These are phyloP conservation scores for Kwoniella dendrophila DNA, from an alignment of 768 basidiomycete genomes.

Conservation along the genomic window DNA sequence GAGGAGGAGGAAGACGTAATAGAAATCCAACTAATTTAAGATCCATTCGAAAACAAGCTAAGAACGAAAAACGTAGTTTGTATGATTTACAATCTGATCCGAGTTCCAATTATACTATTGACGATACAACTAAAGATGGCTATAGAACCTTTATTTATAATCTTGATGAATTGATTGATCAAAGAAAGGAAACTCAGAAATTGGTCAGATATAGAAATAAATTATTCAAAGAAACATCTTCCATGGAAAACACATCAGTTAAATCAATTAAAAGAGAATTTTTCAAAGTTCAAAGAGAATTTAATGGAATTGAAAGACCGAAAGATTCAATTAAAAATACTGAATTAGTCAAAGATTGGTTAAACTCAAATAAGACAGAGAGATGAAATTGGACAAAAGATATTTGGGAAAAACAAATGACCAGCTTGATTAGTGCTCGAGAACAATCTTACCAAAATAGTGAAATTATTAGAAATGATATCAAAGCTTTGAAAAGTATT, in stretches of 20 bases:
- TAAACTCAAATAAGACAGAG: neutral
- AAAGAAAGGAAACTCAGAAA: neutral
- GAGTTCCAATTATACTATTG: too few relatives aligned
- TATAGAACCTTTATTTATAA: neutral
- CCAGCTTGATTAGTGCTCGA: neutral
- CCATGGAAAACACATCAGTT: neutral
- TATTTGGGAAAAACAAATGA: neutral
- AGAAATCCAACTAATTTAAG: too few relatives aligned
- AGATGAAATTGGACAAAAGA: neutral
- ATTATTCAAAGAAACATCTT: neutral
- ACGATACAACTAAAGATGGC: neutral
- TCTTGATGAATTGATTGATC: neutral
- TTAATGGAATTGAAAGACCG: neutral
- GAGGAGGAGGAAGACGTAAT: too few relatives aligned
- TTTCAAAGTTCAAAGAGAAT: neutral
- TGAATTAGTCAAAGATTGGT: neutral
- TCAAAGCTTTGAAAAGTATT: neutral
- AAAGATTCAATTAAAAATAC: neutral
- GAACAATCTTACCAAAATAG: neutral
- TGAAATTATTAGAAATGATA: neutral
- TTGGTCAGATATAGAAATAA: neutral
- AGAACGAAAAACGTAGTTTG: too few relatives aligned
- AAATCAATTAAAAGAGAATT: neutral
- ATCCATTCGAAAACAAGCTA: too few relatives aligned
- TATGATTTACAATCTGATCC: too few relatives aligned